phyloP scores from a whole-genome alignment of 1,284 basidiomycete genomes.

The Fomitopsis palustris region DNA sequence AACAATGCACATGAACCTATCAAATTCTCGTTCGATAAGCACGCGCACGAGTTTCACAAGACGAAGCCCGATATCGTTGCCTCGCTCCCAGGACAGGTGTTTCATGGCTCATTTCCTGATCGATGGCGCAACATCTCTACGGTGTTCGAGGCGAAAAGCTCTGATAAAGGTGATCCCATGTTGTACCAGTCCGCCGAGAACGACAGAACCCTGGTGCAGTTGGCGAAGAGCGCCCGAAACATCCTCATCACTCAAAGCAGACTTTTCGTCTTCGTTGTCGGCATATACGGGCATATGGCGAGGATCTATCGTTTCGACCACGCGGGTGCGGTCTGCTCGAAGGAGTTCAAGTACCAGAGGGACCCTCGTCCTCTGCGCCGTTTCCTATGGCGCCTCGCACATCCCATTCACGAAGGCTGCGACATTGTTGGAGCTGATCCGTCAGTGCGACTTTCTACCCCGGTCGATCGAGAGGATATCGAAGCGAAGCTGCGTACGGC shows the following conservation, averaged over 20 bases:
- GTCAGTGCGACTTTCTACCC: neutral
- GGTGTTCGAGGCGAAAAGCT: slow-evolving; percentile 10
- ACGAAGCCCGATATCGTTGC: slow-evolving; percentile 1
- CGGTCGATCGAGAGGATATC: neutral
- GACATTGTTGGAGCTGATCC: neutral
- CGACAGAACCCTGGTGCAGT: neutral
- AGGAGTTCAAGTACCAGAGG: slow-evolving; percentile 3
- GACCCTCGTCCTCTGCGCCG: slow-evolving; percentile 3
- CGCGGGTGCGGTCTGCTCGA: slow-evolving; percentile 3
- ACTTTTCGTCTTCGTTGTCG: slow-evolving; percentile 9
- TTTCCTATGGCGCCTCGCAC: slow-evolving; percentile 14
- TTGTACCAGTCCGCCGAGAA: neutral
- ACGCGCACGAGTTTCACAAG: neutral
- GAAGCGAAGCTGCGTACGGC: neutral
- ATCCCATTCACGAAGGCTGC: slow-evolving; percentile 3
- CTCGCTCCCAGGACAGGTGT: neutral
- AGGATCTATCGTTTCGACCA: slow-evolving; percentile 16
- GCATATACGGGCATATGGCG: slow-evolving; percentile 10
- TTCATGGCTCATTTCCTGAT: neutral
- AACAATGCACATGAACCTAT: neutral
- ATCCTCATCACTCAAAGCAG: slow-evolving; percentile 8
- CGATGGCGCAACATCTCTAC: neutral
- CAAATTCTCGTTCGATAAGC: neutral
- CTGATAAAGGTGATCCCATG: neutral
- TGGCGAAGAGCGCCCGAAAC: slow-evolving; percentile 9